Evolutionary conservation across 2,329 filamentous ascomycete genomes (phyloP), one percentile per base, ranked within the genome.

Genomic region (Monilinia fructicola): DNA sequence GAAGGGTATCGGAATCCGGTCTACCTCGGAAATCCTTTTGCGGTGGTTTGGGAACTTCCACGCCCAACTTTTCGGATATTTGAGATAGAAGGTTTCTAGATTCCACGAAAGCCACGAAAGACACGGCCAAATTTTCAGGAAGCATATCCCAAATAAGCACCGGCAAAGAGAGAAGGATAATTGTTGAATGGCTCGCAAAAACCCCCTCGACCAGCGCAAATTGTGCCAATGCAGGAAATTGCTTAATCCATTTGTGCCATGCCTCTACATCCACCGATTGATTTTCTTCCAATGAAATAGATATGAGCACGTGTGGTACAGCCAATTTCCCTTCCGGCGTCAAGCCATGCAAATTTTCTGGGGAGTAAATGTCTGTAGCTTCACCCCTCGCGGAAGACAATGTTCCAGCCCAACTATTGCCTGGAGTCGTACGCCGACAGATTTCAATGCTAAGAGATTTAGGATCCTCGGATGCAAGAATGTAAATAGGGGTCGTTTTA

Each of bases 201-300:
- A 86, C 80, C 11, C 84, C 85, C 71, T 87, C 84, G 7, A 87
- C 81, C 71, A 85, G 85, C 74, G 86, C 84, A 69, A 86, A 84
- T 70, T 84, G 86, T 53, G 84, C 84, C 65, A 87, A 77, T 2
- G 83, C 82, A 0, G 85, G 85, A 68, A 87, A 85, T 23, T 78
- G 80, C 38, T 78, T 76, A 3, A 87, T 78, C 84, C 85, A 87
- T 65, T 81, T 79, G 71, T 86, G 81, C 84, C 85, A 87, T 5
- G 83, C 83, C 66, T 83, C 81, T n/a, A 87, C 76, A 56, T 87
- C 84, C 1, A 86, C 75, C 18, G 78, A 77, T 69, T 86, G 84
- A 62, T 87, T 80, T 14, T 85, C 84, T 71, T 87, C 85, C 0
- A 87, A 77, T 0, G 85, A 84, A 7, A 87, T 74, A 0, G 84